Evolutionary conservation across 495 filamentous ascomycete genomes (phyloP).

Genomic region (Tuber borchii): DNA sequence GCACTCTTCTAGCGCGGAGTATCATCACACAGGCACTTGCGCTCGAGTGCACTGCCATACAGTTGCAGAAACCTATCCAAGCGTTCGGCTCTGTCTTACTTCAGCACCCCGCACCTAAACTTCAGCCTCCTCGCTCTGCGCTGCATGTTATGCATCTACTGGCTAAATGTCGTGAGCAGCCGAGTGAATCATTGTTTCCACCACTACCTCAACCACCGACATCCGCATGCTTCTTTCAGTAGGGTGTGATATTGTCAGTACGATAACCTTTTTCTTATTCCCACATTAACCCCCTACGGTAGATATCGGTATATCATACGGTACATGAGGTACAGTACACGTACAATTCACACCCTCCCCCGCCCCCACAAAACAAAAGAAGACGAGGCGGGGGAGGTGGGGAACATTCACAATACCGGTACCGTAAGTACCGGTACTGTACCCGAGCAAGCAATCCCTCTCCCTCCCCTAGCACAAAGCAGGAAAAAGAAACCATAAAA

Average conservation of each 20-base stretch:
- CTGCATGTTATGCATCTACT: no score
- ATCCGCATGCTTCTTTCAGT: no score
- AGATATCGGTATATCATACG: neutral
- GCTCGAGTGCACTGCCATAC: neutral
- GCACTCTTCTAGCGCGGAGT: neutral
- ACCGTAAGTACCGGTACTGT: no score
- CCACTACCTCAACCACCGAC: no score
- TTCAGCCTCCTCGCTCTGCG: no score
- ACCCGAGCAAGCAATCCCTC: neutral
- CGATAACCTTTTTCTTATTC: no score
- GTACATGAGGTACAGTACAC: neutral
- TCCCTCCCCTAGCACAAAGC: neutral
- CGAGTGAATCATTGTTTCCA: no score
- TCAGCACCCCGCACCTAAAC: no score
- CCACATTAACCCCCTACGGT: neutral
- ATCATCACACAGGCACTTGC: neutral
- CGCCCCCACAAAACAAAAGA: neutral
- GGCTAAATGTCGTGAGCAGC: no score
- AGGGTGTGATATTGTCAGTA: no score
- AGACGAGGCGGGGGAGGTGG: neutral
- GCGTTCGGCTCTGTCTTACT: neutral
- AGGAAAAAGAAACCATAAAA: neutral
- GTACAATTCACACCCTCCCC: neutral
- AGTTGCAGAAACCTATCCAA: neutral
- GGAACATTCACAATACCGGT: no score